These are phyloP conservation scores for Pythium brachiatum DNA, from an alignment of 352 stramenopile genomes.

Conservation along the genomic window DNA sequence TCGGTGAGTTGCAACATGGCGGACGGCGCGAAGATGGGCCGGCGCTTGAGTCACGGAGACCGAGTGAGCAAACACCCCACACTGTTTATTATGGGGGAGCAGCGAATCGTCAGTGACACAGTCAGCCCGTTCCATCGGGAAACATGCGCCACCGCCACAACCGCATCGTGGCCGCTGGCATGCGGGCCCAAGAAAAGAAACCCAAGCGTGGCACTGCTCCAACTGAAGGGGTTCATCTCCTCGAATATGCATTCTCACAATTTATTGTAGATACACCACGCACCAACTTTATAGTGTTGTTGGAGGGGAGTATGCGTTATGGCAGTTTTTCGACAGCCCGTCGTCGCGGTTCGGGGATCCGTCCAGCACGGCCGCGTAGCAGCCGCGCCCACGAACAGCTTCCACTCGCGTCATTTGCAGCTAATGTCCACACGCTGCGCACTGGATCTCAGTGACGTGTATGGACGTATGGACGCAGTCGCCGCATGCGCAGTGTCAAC, in stretches of 20 bases:
- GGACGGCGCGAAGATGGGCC: too few species aligned
- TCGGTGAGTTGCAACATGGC: background rate
- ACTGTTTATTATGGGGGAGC: too few species aligned
- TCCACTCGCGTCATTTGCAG: too few species aligned
- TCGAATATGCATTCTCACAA: background rate
- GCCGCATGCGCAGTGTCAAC: background rate
- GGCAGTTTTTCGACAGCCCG: background rate
- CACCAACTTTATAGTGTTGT: too few species aligned
- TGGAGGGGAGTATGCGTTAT: background rate
- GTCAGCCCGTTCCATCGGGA: conserved; percentile 1
- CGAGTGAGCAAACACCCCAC: too few species aligned
- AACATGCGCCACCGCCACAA: background rate
- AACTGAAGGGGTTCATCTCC: background rate
- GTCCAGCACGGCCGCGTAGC: too few species aligned
- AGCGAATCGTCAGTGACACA: background rate
- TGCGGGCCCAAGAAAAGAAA: background rate
- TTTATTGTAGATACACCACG: background rate
- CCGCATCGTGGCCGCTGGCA: background rate
- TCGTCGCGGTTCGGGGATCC: background rate
- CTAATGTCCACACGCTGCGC: background rate
- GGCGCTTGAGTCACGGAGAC: too few species aligned
- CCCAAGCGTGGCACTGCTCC: background rate
- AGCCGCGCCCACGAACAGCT: too few species aligned
- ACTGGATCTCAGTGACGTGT: background rate
- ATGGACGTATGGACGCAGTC: too few species aligned